These are phyloP conservation scores for Rutstroemia sp. DNA, from an alignment of 2,329 filamentous ascomycete genomes.

Conservation along the genomic window DNA sequence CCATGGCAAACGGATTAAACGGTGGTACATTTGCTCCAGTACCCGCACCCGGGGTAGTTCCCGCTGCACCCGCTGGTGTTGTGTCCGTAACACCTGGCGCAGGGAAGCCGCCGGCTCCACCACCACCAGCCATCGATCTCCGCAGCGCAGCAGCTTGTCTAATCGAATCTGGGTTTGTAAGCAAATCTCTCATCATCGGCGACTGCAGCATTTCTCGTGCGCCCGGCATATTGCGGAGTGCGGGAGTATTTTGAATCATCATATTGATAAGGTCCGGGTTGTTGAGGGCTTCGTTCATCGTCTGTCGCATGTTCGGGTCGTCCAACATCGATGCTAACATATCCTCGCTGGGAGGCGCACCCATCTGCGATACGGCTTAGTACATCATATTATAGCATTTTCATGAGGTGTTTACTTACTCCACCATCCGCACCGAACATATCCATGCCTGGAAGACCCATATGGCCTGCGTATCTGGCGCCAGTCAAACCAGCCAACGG, in stretches of 20 bases:
- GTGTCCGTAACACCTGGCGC: conserved; percentile 89
- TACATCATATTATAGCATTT: not conserved
- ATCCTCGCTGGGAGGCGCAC: conserved; percentile 74
- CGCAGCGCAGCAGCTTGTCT: conserved; percentile 79
- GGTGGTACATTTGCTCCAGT: conserved; percentile 12
- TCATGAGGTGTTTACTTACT: conserved; percentile 47
- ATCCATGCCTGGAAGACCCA: conserved; percentile 77
- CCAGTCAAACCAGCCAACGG: conserved; percentile 85
- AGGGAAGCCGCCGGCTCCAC: conserved; percentile 60
- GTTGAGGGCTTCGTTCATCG: conserved; percentile 90
- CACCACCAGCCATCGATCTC: conserved; percentile 52
- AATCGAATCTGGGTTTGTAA: conserved; percentile 83
- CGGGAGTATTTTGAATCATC: conserved; percentile 88
- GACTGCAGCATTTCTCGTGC: conserved; percentile 82
- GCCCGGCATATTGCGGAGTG: conserved; percentile 63
- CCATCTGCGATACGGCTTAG: conserved; percentile 58
- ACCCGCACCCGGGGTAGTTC: conserved; percentile 20
- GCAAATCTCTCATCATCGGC: conserved; percentile 82
- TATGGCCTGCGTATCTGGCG: conserved; percentile 86
- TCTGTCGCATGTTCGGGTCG: conserved; percentile 78
- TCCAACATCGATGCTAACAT: conserved; percentile 77
- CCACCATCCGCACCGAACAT: conserved; percentile 93
- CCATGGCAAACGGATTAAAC: conserved; percentile 25
- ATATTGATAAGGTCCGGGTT: conserved; percentile 93
- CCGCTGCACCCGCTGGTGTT: conserved; percentile 46